Evolutionary conservation across 257 asterid genomes (phyloP).

Genomic region (Solanum dulcamara): DNA sequence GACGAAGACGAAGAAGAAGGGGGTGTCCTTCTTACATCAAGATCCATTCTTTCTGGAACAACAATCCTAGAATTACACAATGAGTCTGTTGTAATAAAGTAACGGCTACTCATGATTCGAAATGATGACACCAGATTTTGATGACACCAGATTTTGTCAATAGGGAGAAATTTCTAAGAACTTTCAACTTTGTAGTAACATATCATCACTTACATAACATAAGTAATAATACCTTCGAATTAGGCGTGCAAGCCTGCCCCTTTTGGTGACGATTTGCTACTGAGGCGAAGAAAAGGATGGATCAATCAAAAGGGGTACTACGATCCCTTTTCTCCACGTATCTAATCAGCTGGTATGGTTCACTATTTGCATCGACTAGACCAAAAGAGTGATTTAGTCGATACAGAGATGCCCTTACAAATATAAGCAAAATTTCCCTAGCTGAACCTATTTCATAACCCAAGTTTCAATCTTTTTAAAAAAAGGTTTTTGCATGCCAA

Average conservation of each 20-base stretch:
- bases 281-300: neutral
- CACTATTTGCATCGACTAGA: neutral
- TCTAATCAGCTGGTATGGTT: neutral
- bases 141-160: neutral
- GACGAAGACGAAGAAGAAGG: neutral
- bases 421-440: neutral
- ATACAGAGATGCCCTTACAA: too few relatives aligned
- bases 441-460: too few relatives aligned
- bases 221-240: neutral
- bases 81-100: constrained; percentile 41
- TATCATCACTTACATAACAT: neutral
- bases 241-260: neutral
- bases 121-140: neutral
- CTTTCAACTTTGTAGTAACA: neutral
- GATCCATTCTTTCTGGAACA: constrained; percentile 27
- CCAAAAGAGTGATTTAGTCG: neutral
- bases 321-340: neutral
- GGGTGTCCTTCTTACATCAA: constrained; percentile 16
- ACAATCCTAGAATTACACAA: constrained; percentile 28
- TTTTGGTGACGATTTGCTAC: neutral
- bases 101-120: constrained; percentile 37
- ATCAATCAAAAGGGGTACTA: neutral
- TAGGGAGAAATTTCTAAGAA: neutral
- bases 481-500: neutral
- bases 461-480: too few relatives aligned